Base-by-base conservation (phyloP, 2,329 filamentous ascomycete genomes). In the Penicillium sp. region DNA sequence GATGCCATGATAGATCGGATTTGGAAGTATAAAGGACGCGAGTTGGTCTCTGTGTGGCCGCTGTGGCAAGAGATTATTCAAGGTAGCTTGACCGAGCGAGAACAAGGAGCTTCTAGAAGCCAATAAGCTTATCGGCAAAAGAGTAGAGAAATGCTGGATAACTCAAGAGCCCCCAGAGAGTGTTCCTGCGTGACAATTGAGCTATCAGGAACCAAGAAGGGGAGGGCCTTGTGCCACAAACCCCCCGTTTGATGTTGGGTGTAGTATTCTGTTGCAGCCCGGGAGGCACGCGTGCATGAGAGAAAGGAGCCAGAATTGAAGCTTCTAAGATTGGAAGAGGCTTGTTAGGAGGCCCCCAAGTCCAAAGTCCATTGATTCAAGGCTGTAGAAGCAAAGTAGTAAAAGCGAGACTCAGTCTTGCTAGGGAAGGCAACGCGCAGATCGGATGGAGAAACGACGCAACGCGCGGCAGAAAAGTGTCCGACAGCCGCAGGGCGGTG, bases 1-100 rank as follows among this genome's bases (percentile, higher is more conserved):
- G 73, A 73, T 37, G 71, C 66, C 72, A 74, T 76, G 29, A 45
- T 48, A 37, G 26, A 47, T 45, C 13, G 10, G 8, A 22, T 11
- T 14, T 24, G 29, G 6, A 19, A 31, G 9, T 11, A 27, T 19
- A 8, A 16, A 19, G 1, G 13, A 47, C 11, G 26, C 27, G 19
- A 33, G n/a, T 27, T 35, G 16, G 46, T 33, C 27, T 14, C n/a
- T 46, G 11, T 39, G 16, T 19, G 19, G 35, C 4, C n/a, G 35
- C 3, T 10, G 9, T n/a, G 35, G 9, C 10, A 21, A 22, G 7
- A 22, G 39, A 10, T 19, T 19, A 10, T 19, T 19, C 35, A 39
- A 11, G 19, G 21, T 41, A 22, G 39, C n/a, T 11, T 41, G 39
- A 5, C 39, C 10, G 39, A 13, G 45, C n/a, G 27, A 47, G 45